Conservation (phyloP, 805 yeast genomes). For the Candida caryicola region DNA sequence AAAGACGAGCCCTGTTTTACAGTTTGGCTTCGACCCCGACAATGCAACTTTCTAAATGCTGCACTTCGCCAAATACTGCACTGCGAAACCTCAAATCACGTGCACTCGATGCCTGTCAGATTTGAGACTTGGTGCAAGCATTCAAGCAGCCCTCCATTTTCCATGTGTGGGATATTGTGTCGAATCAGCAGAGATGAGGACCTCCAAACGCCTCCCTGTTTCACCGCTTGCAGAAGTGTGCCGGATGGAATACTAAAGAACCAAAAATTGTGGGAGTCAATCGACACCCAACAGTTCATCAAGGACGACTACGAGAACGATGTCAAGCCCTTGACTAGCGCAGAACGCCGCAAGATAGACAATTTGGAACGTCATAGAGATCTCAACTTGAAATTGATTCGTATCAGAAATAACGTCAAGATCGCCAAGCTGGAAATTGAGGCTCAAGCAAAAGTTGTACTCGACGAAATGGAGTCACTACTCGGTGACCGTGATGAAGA, state of each 20-base stretch:
- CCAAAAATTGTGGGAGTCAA: constrained; percentile 12
- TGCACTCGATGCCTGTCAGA: no score
- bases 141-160: no score
- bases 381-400: constrained; percentile 22
- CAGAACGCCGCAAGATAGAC: constrained; percentile 27
- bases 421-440: constrained; percentile 13
- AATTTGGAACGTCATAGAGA: constrained; percentile 24
- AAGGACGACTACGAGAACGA: constrained; percentile 5
- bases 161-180: constrained; percentile 60
- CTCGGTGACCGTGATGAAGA: constrained; percentile 1
- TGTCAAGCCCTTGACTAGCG: constrained; percentile 9
- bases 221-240: not conserved
- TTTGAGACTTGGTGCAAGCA: no score
- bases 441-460: constrained; percentile 8
- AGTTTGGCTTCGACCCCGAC: no score
- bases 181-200: constrained; percentile 11
- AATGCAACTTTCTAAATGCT: no score
- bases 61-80: no score
- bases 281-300: constrained; percentile 10
- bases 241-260: not conserved
- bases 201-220: constrained; percentile 1
- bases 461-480: constrained; percentile 14
- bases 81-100: no score
- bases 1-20: no score
- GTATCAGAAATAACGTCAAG: constrained; percentile 29